Evolutionary conservation across 2,329 filamentous ascomycete species (phyloP), one percentile per base, ranked within the genome.

Genomic region (Diaporthe batatas): DNA sequence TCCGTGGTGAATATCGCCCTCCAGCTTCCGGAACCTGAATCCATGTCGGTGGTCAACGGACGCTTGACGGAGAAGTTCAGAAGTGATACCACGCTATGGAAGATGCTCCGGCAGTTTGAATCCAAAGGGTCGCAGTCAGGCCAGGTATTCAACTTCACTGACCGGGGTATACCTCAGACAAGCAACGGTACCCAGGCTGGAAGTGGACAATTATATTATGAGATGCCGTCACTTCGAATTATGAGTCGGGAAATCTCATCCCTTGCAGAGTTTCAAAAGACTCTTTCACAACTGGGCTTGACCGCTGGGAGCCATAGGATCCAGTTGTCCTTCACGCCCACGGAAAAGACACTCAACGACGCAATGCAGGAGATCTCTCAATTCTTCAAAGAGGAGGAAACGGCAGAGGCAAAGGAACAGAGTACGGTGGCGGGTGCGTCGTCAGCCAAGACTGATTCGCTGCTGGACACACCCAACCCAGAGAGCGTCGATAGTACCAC

Each of bases 61-160:
- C 91, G 95, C 39, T 83, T 97, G 53, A 90, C 91, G 71, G 92
- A 96, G 80, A 98, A 96, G 80, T 95, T 98, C 74, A 91, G 95
- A 1, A 97, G 93, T 81, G 93, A 94, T 76, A 94, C 94, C 47
- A 94, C 94, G 23, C 81, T 99, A 82, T 99, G 96, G 96, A 90
- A 94, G 77, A 87, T 98, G 36, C 81, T 99, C 72, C 92, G 96
- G 73, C 94, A 96, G 79, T 97, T 98, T 76, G 96, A 99, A 83
- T 92, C 92, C 75, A 91, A 89, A 44, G 88, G 89, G 32, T 89
- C 89, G n/a, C 90, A 87, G 64, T 86, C 86, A 72, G 88, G 87
- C 11, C 86, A 83, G 70, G 90, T 86, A 71, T 84, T 94, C 76
- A 98, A 98, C 80, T 90, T 99, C 77, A 98, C 96, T 0, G 94